Percentiles rank a stretch among this genome's conserved stretches.
Conservation (phyloP, 495 filamentous ascomycete species). For the Sordaria brevicollis region DNA sequence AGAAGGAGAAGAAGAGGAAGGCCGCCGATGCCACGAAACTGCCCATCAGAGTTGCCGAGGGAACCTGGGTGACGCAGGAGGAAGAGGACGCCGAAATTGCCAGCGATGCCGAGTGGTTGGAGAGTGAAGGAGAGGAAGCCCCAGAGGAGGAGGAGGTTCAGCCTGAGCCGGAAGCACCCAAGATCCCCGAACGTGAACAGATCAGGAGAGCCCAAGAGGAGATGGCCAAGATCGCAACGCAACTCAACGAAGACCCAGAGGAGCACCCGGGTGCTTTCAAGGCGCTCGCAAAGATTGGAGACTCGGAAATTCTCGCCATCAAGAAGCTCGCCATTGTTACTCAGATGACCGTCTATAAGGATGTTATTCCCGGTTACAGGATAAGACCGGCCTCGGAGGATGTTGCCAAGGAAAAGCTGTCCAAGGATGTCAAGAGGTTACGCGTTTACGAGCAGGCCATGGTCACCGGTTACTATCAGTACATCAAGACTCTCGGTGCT, state of each 20-base stretch:
- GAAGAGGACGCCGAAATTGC: slow-evolving; percentile 35
- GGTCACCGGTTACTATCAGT: slow-evolving; percentile 68
- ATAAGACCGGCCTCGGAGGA: slow-evolving; percentile 75
- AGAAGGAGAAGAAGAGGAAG: slow-evolving; percentile 61
- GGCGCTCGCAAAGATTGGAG: slow-evolving; percentile 62
- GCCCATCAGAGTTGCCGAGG: slow-evolving; percentile 73
- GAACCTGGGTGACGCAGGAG: slow-evolving; percentile 49
- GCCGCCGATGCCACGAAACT: slow-evolving; percentile 32
- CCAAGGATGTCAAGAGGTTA: slow-evolving; percentile 79
- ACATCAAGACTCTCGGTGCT: slow-evolving; percentile 58
- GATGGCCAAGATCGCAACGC: slow-evolving; percentile 66
- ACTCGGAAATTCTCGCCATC: slow-evolving; percentile 58
- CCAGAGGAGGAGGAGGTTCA: slow-evolving; percentile 24
- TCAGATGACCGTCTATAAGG: slow-evolving; percentile 86
- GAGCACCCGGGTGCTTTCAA: slow-evolving; percentile 74
- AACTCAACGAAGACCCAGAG: slow-evolving; percentile 87
- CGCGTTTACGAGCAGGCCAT: slow-evolving; percentile 76
- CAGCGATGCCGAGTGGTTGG: slow-evolving; percentile 47
- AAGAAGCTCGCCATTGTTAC: slow-evolving; percentile 75
- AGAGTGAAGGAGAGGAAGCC: slow-evolving; percentile 32
- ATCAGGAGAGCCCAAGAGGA: slow-evolving; percentile 86
- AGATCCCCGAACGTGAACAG: slow-evolving; percentile 62
- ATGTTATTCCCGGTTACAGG: slow-evolving; percentile 90
- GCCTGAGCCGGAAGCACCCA: slow-evolving; percentile 42
- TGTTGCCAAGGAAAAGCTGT: slow-evolving; percentile 63